Base-by-base conservation (phyloP, 768 basidiomycete species). In the Suillus discolor region DNA sequence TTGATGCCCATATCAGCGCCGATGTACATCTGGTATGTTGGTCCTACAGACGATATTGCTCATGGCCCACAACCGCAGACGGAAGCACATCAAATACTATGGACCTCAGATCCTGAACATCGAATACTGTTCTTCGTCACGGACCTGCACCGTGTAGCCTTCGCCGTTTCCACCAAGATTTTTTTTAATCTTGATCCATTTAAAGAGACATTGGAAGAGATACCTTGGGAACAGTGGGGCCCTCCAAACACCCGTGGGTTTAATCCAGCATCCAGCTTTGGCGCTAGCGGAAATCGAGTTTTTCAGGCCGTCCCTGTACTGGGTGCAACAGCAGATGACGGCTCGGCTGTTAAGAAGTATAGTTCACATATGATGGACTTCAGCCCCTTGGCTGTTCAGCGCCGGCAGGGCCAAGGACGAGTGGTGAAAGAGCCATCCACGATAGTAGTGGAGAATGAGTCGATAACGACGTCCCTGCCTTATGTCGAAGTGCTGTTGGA, bases 221-320 rank as follows among this genome's bases (percentile, higher is more conserved):
- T 64, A 64, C 54, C 63, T n/a, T 64, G 63, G 63, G n/a, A 13
- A 20, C 11, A 7, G 13, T 45, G 63, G 55, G 54, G 63, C 39
- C 54, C 63, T 45, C 16, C 36, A 7, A 34, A 64, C 8, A 20
- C 55, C 5, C 54, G 55, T 34, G 63, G 16, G 6, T 20, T 63
- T 12, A 4, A n/a, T 13, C 4, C 3, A 28, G 0, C 3, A 38
- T 6, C 7, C n/a, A 34, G 20, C 34, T 1, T 36, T 44, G 54
- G 38, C 39, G 38, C 45, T 15, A 16, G 6, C 16, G 42, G 42
- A 7, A 42, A 18, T 42, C 42, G 18, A 18, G 36, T 38, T 38
- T 38, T 38, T 38, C 36, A 11, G 42, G 7, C 7, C 7, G 42
- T 7, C 2, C 16, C 3, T 42, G 18, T 42, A 42, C 16, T 42